Percentiles rank a stretch among this genome's conserved stretches.
Conservation (phyloP, 2,329 filamentous ascomycete species). For the Aotearoamyces nothofagi region DNA sequence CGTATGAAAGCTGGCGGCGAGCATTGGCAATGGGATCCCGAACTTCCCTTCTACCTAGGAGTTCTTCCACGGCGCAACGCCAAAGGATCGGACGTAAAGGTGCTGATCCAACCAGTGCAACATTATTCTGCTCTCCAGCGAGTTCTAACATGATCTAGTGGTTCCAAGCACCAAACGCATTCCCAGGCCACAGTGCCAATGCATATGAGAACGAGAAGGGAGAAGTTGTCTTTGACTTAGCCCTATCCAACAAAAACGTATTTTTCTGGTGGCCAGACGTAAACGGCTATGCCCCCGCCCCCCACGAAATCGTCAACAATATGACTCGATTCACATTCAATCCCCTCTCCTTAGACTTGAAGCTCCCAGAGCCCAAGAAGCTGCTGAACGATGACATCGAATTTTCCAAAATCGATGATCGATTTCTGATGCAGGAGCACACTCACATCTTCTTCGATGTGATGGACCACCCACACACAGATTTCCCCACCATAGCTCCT, state of each 20-base stretch:
- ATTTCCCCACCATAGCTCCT: conserved; percentile 5
- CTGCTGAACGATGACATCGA: conserved; percentile 21
- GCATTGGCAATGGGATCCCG: conserved; percentile 35
- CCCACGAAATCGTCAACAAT: conserved; percentile 11
- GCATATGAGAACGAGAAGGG: conserved; percentile 30
- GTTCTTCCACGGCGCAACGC: conserved; percentile 32
- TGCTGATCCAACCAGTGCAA: conserved; percentile 16
- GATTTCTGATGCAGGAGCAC: conserved; percentile 25
- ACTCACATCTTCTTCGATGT: conserved; percentile 29
- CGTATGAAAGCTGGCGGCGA: conserved; percentile 28
- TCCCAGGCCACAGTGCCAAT: conserved; percentile 30
- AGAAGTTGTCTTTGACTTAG: conserved; percentile 24
- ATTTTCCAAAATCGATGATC: conserved; percentile 17
- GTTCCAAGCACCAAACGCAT: conserved; percentile 23
- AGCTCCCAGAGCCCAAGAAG: conserved; percentile 15
- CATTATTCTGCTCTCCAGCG: background rate
- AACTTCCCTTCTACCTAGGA: conserved; percentile 35
- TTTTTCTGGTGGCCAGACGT: conserved; percentile 27
- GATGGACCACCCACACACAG: conserved; percentile 11
- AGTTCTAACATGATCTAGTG: conserved; percentile 15
- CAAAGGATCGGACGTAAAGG: conserved; percentile 25
- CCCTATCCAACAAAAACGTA: conserved; percentile 23
- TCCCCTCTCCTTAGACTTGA: conserved; percentile 6
- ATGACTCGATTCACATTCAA: conserved; percentile 14
- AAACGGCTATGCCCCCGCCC: conserved; percentile 20